These are phyloP conservation scores for Cryptosporidium viatorum DNA, from an alignment of 169 alveolate genomes.

Conservation along the genomic window DNA sequence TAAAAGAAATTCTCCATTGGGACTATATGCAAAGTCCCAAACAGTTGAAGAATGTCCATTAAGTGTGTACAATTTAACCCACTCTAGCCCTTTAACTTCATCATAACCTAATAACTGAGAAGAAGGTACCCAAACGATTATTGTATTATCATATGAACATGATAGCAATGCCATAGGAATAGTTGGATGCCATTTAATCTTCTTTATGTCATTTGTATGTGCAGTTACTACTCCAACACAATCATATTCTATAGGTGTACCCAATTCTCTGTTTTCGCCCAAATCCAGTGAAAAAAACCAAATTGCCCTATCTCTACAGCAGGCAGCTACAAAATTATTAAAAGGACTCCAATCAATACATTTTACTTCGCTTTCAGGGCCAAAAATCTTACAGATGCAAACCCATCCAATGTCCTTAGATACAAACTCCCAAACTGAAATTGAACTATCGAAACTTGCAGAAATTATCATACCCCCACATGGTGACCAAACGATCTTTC, in stretches of 20 bases:
- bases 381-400: slow-evolving; percentile 82
- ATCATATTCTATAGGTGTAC: slow-evolving; percentile 77
- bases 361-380: slow-evolving; percentile 91
- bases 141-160: slow-evolving; percentile 87
- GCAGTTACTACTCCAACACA: slow-evolving; percentile 86
- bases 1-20: slow-evolving; percentile 27
- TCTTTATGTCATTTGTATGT: slow-evolving; percentile 89
- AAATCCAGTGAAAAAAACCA: slow-evolving; percentile 89
- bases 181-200: slow-evolving; percentile 86
- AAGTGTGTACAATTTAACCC: slow-evolving; percentile 54
- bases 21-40: slow-evolving; percentile 62
- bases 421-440: slow-evolving; percentile 85
- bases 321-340: slow-evolving; percentile 87
- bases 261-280: slow-evolving; percentile 48
- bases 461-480: slow-evolving; percentile 85
- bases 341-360: slow-evolving; percentile 86
- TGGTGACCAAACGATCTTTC: slow-evolving; percentile 86
- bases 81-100: slow-evolving; percentile 16
- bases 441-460: slow-evolving; percentile 87
- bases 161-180: slow-evolving; percentile 79
- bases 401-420: slow-evolving; percentile 80
- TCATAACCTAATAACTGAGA: neutral
- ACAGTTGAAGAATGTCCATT: slow-evolving; percentile 71
- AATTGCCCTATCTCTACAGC: slow-evolving; percentile 90
- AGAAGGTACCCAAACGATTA: slow-evolving; percentile 73